Evolutionary conservation across 1,284 basidiomycete genomes (phyloP), one percentile per base, ranked within the genome.

Genomic region (Blastosporella zonata): DNA sequence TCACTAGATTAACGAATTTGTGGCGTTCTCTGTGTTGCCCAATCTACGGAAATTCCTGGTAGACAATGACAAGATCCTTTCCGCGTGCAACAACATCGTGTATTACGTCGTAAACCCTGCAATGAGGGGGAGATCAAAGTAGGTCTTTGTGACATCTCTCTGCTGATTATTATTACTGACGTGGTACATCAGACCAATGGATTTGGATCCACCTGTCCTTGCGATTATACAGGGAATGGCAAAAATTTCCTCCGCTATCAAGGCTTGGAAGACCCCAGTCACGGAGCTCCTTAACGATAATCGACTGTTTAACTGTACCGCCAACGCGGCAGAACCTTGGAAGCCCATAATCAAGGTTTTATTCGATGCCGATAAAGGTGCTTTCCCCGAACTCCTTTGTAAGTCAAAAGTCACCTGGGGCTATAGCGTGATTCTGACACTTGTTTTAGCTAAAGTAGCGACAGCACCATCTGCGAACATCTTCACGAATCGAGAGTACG

Each of bases 401-500:
- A 61, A 54, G 73, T 49, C 18, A 10, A 13, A 34, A 46, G 2
- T 27, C 21, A 20, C 23, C 8, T 25, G 37, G 34, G 42, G 15
- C 22, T 4, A 29, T 46, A 4, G 22, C 44, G 15, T 27, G 31
- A 13, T 29, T 33, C 55, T 42, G 53, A n/a, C 29, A 47, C 22
- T 50, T 54, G 29, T 29, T 55, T 7, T 62, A 90, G 90, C 77
- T 53, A 91, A 90, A 62, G 82, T 96, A 47, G 84, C 90, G 0
- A 86, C 92, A 1, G 82, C 87, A 0, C 86, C 94, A 1, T 95
- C 94, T 0, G 86, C 92, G 21, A 99, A 97, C 62, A 97, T 99
- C 51, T 99, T 99, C 67, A 88, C 93, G 17, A 99, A 95, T 62
- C 78, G 90, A 44, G 96, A 99, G 66, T 88, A 93, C 46, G 97